Evolutionary conservation across 2,329 filamentous ascomycete species (phyloP), one percentile per base, ranked within the genome.

Genomic region (Fusarium sp.): DNA sequence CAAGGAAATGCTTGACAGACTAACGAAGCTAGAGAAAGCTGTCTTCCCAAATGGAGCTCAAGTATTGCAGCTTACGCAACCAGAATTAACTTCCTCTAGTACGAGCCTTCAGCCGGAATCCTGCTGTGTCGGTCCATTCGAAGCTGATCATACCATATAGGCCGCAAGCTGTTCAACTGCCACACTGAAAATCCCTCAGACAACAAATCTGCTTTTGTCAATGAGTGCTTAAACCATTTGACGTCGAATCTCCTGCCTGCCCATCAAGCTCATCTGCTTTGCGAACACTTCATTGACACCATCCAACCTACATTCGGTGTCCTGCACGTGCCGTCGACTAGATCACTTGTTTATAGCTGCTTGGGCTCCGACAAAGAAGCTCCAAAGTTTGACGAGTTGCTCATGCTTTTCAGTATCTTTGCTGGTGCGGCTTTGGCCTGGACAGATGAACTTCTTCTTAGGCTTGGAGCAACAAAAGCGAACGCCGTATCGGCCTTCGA

Each of bases 391-490:
- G 58, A 63, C 2, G 59, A 63, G 5, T 2, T 66, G 12, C 38
- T 66, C 10, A 22, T 66, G 33, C 28, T 66, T 17, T 55, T 66
- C 13, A 66, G 58, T 7, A 55, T 66, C 10, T 63, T 63, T 24
- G 58, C 63, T 3, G 63, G 63, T 3, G 63, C 58, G 33, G 26
- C 58, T 4, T 39, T 65, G 15, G 33, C 63, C 7, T 66, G 63
- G 63, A 66, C 58, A 5, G 58, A 63, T 14, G 26, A 24, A 8
- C 63, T 66, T 36, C 63, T 66, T 10, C 9, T 20, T n/a, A 45
- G 14, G 10, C 26, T 66, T 14, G 17, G 35, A 11, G 47, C 18
- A 17, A 63, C 58, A 6, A 63, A 36, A 15, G 28, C 15, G 2
- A 51, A 63, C 18, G 33, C 41, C 0, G n/a, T 17, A 12, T 35